Percentiles rank a stretch among this genome's conserved stretches.
Evolutionary conservation across 2,329 filamentous ascomycete species (phyloP).

Genomic region (Aspergillus novofumigatus): DNA sequence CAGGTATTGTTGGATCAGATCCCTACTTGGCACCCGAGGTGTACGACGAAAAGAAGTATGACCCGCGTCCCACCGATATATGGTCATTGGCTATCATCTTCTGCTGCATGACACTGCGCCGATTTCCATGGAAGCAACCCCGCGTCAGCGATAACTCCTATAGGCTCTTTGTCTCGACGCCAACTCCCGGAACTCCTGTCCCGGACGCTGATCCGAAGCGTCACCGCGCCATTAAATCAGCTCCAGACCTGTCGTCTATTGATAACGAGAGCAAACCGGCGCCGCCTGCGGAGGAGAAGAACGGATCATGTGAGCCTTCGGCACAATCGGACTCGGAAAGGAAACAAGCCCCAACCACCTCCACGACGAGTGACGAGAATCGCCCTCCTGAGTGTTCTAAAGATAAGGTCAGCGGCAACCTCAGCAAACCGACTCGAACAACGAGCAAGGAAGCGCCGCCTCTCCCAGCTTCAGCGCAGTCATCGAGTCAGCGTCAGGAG

Average conservation of each 20-base stretch:
- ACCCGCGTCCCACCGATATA: slow-evolving; percentile 89
- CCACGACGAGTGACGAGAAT: slow-evolving; percentile 24
- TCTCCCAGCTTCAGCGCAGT: slow-evolving; percentile 24
- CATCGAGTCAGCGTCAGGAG: slow-evolving; percentile 51
- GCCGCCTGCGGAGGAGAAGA: slow-evolving; percentile 15
- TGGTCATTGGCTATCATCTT: slow-evolving; percentile 99
- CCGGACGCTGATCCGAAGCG: slow-evolving; percentile 38
- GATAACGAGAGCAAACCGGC: slow-evolving; percentile 21
- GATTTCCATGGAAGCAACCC: slow-evolving; percentile 97
- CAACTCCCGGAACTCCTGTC: slow-evolving; percentile 62
- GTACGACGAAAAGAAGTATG: slow-evolving; percentile 88
- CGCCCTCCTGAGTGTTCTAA: slow-evolving; percentile 20
- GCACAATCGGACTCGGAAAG: slow-evolving; percentile 16
- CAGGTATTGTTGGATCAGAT: slow-evolving; percentile 79
- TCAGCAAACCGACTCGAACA: slow-evolving; percentile 28
- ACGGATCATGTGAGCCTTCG: slow-evolving; percentile 7
- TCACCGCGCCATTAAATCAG: slow-evolving; percentile 32
- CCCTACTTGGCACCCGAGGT: slow-evolving; percentile 96
- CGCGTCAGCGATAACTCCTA: slow-evolving; percentile 89
- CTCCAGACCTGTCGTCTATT: slow-evolving; percentile 29
- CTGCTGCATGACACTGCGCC: slow-evolving; percentile 93
- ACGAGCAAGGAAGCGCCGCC: slow-evolving; percentile 40
- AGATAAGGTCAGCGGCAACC: slow-evolving; percentile 19
- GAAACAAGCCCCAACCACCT: slow-evolving; percentile 15
- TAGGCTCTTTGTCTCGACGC: slow-evolving; percentile 82